Conservation (phyloP, 1,284 basidiomycete species). For the Ustilago vetiveriae region DNA sequence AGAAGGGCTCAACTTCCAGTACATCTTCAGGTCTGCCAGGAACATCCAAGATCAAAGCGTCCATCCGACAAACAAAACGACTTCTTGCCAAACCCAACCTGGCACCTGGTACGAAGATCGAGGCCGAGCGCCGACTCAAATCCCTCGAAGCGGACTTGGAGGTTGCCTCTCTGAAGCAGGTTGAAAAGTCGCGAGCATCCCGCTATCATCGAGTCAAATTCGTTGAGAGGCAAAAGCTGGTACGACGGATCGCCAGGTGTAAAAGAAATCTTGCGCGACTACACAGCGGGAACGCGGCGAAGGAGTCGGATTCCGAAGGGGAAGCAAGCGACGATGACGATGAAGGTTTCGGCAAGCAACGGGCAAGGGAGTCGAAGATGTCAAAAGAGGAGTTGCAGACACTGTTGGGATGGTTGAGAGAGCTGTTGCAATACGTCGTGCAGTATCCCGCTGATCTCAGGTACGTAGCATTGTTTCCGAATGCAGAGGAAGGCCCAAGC, state of each 20-base stretch:
- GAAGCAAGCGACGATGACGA: constrained; percentile 15
- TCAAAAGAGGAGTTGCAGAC: constrained; percentile 15
- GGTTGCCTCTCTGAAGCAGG: constrained; percentile 20
- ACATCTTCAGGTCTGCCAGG: constrained; percentile 24
- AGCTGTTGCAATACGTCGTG: constrained; percentile 43
- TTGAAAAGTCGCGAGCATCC: constrained; percentile 34
- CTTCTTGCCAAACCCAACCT: constrained; percentile 51
- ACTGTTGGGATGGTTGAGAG: constrained; percentile 15
- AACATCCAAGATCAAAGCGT: constrained; percentile 49
- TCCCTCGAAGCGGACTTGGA: constrained; percentile 48
- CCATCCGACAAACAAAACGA: constrained; percentile 54
- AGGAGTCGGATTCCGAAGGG: constrained; percentile 24
- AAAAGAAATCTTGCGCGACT: constrained; percentile 21
- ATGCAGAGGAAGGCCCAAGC: constrained; percentile 13
- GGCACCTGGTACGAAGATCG: constrained; percentile 49
- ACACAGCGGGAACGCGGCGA: constrained; percentile 2
- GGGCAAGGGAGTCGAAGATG: constrained; percentile 30
- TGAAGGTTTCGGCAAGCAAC: constrained; percentile 6
- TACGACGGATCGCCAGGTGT: constrained; percentile 27
- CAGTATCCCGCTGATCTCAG: constrained; percentile 36
- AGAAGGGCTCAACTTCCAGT: constrained; percentile 13
- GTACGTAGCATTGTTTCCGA: constrained; percentile 52
- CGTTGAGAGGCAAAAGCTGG: constrained; percentile 46
- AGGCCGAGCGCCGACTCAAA: constrained; percentile 53
- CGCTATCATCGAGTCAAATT: constrained; percentile 55